phyloP scores from a whole-genome alignment of 305 asterid genomes.

The Fraxinus dipetala region DNA sequence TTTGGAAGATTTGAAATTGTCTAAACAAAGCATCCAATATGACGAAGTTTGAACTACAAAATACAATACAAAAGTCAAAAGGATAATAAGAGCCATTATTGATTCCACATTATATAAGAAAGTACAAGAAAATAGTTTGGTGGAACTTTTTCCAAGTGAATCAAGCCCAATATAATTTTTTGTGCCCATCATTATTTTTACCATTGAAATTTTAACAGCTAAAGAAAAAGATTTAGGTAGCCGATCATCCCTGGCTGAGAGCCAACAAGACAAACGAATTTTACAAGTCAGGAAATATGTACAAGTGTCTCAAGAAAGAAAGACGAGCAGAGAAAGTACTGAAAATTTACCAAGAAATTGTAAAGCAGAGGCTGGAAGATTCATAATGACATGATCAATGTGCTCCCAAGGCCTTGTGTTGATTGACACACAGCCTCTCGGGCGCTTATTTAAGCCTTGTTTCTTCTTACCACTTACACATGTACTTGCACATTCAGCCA shows the following conservation, averaged over 20 bases:
- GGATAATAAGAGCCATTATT: not conserved
- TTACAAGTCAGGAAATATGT: not conserved
- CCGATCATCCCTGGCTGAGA: not conserved
- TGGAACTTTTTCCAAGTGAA: not conserved
- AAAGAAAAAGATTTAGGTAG: not conserved
- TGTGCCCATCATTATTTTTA: not conserved
- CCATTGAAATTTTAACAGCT: not conserved
- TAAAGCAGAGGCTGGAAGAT: slow-evolving; percentile 87
- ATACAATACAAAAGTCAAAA: not conserved
- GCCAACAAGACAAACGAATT: not conserved
- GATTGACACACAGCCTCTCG: slow-evolving; percentile 42
- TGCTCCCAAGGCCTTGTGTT: slow-evolving; percentile 83
- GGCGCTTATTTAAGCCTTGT: slow-evolving; percentile 48
- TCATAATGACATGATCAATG: slow-evolving; percentile 86
- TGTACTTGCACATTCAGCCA: slow-evolving; percentile 23
- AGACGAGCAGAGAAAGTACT: not conserved
- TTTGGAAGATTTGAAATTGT: not conserved
- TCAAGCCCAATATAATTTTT: not conserved
- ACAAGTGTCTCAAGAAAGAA: not conserved
- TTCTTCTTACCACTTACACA: slow-evolving; percentile 46
- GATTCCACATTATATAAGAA: not conserved
- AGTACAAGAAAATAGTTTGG: not conserved
- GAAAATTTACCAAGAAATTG: slow-evolving; percentile 70
- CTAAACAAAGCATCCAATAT: not conserved
- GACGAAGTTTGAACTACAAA: not conserved